A percentile compares a stretch with the other conserved stretches of the same genome.
Conservation (phyloP, 2,329 filamentous ascomycete genomes). For the Aureobasidium namibiae region DNA sequence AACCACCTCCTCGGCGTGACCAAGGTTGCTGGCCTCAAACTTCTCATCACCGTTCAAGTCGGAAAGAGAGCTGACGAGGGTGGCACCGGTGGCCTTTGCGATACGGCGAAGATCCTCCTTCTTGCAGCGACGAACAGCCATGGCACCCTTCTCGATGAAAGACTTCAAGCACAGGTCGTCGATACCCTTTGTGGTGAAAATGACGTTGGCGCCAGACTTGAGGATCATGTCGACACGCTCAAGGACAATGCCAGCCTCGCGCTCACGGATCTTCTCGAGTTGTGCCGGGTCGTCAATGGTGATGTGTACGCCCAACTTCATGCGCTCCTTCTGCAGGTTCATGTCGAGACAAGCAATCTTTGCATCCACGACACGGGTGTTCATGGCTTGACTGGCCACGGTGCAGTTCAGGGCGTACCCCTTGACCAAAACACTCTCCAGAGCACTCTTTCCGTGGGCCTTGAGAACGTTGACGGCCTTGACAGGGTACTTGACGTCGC, state of each 20-base stretch:
- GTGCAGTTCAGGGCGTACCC: constrained; percentile 98
- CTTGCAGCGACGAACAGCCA: constrained; percentile 94
- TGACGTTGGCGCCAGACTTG: constrained; percentile 91
- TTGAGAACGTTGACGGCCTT: constrained; percentile 99
- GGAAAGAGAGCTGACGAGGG: constrained; percentile 83
- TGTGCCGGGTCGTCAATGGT: constrained; percentile 96
- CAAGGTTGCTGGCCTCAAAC: constrained; percentile 84
- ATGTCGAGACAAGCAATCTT: constrained; percentile 97
- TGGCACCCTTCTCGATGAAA: constrained; percentile 89
- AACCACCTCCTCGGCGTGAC: constrained; percentile 88
- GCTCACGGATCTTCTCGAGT: constrained; percentile 89
- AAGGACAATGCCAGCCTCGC: constrained; percentile 86
- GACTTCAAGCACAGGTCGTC: constrained; percentile 92
- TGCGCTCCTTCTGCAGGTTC: constrained; percentile 97
- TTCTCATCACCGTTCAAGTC: constrained; percentile 96
- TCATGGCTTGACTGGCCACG: constrained; percentile 96
- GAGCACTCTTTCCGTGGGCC: constrained; percentile 87
- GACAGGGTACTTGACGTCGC: constrained; percentile 92
- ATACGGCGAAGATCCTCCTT: constrained; percentile 97
- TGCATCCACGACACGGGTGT: constrained; percentile 80
- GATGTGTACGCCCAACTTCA: constrained; percentile 98
- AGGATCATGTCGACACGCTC: constrained; percentile 96
- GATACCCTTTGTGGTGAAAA: constrained; percentile 96
- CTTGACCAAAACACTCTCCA: constrained; percentile 85
- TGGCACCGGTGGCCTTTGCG: constrained; percentile 90